Evolutionary conservation across 306 rosid genomes (phyloP).

Genomic region (Canavalia ensiformis): DNA sequence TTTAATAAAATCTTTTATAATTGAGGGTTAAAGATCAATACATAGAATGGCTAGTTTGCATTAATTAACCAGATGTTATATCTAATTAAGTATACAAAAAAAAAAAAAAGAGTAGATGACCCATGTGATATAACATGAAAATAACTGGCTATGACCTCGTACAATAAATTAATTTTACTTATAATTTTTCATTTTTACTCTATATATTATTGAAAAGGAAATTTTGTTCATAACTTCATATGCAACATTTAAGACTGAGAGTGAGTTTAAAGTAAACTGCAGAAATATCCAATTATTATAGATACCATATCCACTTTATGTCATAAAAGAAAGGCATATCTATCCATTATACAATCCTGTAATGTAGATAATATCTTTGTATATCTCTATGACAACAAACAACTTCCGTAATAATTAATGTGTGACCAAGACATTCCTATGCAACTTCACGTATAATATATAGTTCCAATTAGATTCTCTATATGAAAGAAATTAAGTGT

Average conservation of each 20-base stretch:
- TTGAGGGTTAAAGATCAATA: no score
- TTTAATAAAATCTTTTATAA: no score
- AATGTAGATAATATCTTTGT: constrained; percentile 7
- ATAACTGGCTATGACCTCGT: neutral
- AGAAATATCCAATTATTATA: constrained; percentile 3
- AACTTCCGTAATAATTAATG: constrained; percentile 4
- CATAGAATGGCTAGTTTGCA: no score
- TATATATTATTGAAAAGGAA: constrained; percentile 9
- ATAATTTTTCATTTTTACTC: neutral
- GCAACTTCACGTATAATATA: constrained; percentile 14
- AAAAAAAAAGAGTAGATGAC: neutral
- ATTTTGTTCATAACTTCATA: neutral
- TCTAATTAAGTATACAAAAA: neutral
- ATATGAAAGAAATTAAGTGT: neutral
- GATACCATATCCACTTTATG: constrained; percentile 26
- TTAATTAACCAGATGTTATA: neutral
- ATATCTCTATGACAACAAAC: constrained; percentile 17
- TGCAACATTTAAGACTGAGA: neutral
- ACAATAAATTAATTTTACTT: neutral
- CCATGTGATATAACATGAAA: neutral
- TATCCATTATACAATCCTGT: constrained; percentile 22
- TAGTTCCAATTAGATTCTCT: constrained; percentile 18
- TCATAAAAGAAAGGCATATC: constrained; percentile 30
- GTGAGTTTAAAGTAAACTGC: constrained; percentile 27
- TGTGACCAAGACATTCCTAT: constrained; percentile 41